Conservation (phyloP, 495 filamentous ascomycete species). For the Aspergillus cristatus region DNA sequence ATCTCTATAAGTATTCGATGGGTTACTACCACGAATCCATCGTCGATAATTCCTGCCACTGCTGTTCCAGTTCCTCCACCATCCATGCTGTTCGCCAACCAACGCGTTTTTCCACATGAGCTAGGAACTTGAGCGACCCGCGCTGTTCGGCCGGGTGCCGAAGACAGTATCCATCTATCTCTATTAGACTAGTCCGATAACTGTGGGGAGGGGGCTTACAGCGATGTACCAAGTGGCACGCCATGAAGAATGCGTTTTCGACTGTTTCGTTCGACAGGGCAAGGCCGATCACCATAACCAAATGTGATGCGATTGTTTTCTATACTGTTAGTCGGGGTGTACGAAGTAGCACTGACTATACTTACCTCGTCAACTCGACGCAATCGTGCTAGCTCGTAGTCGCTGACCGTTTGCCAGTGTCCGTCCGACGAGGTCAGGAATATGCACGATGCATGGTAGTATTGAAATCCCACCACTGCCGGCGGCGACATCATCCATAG, state of each 20-base stretch:
- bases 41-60: constrained; percentile 22
- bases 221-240: constrained; percentile 28
- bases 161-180: constrained; percentile 27
- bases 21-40: constrained; percentile 4
- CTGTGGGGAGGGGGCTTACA: constrained; percentile 11
- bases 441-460: constrained; percentile 26
- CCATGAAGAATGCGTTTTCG: constrained; percentile 32
- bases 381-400: constrained; percentile 21
- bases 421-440: constrained; percentile 23
- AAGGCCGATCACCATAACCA: constrained; percentile 25
- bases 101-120: constrained; percentile 18
- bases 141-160: constrained; percentile 21
- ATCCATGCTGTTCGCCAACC: constrained; percentile 32
- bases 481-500: constrained; percentile 32
- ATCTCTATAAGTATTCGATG: too few relatives aligned
- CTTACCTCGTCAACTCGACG: constrained; percentile 24
- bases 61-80: constrained; percentile 15
- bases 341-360: too few relatives aligned
- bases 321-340: constrained; percentile 1
- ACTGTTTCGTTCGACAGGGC: constrained; percentile 32
- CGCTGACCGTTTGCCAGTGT: constrained; percentile 12
- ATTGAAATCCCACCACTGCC: constrained; percentile 31
- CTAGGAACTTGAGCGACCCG: constrained; percentile 23
- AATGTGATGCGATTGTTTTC: constrained; percentile 23
- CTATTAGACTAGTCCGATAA: not conserved